Base-by-base conservation (phyloP, 148 eudicot species). In the Persicaria tinctoria region DNA sequence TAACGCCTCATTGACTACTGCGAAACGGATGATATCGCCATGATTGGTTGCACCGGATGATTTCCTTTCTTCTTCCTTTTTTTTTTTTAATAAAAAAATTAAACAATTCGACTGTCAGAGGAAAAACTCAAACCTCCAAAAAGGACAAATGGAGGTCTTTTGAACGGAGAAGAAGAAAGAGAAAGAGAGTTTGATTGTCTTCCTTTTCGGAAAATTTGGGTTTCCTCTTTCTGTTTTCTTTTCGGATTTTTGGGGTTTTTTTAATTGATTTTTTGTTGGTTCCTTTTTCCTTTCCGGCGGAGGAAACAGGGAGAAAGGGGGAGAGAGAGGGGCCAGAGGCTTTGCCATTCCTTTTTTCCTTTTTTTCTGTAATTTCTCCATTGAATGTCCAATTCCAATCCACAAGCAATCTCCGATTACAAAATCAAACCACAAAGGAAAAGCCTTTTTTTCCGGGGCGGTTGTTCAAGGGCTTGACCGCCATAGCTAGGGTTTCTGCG, bases 111-210 rank as follows among this genome's bases (percentile, higher is more conserved):
- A 32, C 69, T 64, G 69, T 63, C 32, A 38, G 70, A 60, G 9
- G 66, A 38, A 62, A 62, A 62, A 62, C 68, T 62, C 68, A 62
- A 66, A 38, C 70, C 68, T 44, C 44, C 70, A 44, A 41, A 66
- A 44, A 66, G 16, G 70, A 66, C 70, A 66, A 66, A 66, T 66
- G 70, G 70, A 66, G 70, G 38, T 66, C n/a, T 66, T 66, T 66
- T 66, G 70, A 66, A 66, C 47, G 14, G 18, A 66, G 5, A 12
- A 50, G 53, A 50, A 50, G 14, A 50, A 12, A 50, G 53, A 50
- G 53, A 50, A 64, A 38, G 32, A 14, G 16, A 12, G 16, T 3
- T 53, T n/a, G 44, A 44, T 66, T 14, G 70, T 27, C 47, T 44
- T 3, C 44, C 70, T 59, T 59, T 32, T 32, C 41, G 41, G 41